Conservation (phyloP, 176 grass and related monocot species). For the Carex littledalei region DNA sequence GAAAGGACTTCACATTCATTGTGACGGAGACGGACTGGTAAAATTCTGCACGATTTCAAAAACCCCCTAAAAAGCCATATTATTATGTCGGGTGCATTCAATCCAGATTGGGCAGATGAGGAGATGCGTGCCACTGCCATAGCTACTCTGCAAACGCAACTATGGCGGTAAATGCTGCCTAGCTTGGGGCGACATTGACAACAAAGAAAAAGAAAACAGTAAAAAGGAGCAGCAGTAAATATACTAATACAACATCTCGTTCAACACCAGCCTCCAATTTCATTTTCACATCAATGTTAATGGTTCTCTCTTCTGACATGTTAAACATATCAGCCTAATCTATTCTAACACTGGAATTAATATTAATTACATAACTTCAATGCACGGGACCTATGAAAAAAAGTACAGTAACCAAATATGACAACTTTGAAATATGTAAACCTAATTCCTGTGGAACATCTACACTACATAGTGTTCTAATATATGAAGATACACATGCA, state of each 20-base stretch:
- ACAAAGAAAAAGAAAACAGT: neutral
- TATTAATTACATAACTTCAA: slow-evolving; percentile 4
- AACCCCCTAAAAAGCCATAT: too few relatives aligned
- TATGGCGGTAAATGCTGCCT: too few relatives aligned
- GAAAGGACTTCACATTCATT: neutral
- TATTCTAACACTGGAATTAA: neutral
- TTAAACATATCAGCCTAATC: slow-evolving; percentile 7
- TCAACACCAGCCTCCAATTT: neutral
- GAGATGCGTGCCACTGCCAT: too few relatives aligned
- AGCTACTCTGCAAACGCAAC: too few relatives aligned
- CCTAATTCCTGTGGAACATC: slow-evolving; percentile 2
- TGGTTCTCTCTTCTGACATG: neutral
- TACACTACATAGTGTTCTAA: neutral
- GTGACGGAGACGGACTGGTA: too few relatives aligned
- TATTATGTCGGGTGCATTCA: too few relatives aligned
- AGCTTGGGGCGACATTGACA: neutral
- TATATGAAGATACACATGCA: neutral
- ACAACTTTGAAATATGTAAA: neutral
- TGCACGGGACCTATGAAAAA: neutral
- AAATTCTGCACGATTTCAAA: too few relatives aligned
- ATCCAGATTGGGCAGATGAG: too few relatives aligned
- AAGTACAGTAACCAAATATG: neutral
- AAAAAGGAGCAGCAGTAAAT: neutral
- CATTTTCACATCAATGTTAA: slow-evolving; percentile 4
- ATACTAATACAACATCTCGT: neutral